Conservation (phyloP, 2,329 filamentous ascomycete genomes). For the Pseudogymnoascus sp. region DNA sequence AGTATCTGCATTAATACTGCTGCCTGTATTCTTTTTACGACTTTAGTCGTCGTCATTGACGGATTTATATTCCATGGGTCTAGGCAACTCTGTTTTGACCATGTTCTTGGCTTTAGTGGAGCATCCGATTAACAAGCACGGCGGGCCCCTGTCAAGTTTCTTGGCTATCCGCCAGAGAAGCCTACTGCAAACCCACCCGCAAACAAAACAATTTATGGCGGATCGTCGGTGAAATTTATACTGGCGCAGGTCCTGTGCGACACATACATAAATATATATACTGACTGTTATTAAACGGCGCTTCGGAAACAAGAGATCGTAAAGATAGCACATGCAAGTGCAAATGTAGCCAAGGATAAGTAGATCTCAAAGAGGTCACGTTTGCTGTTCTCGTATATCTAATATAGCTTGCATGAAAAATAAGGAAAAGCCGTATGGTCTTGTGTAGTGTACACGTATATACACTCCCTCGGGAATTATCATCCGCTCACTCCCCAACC, state of each 20-base stretch:
- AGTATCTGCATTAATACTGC: neutral
- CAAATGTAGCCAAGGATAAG: neutral
- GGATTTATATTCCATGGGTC: neutral
- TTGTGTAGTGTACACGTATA: constrained; percentile 7
- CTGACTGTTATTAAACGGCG: too few relatives aligned
- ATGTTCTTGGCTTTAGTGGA: neutral
- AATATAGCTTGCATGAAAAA: neutral
- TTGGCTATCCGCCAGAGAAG: neutral
- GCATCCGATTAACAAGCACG: neutral
- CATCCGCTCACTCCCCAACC: neutral
- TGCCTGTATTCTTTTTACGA: neutral
- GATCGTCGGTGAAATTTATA: neutral
- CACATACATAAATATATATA: neutral
- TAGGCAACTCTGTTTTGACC: neutral
- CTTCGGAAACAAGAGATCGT: neutral
- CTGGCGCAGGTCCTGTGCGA: neutral
- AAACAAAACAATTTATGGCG: neutral
- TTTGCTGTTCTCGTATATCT: constrained; percentile 1
- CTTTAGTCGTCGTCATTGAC: neutral
- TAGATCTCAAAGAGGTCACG: neutral
- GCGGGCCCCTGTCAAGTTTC: neutral
- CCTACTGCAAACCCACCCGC: neutral
- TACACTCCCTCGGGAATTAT: constrained; percentile 3
- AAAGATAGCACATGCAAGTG: neutral
- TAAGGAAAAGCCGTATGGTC: constrained; percentile 7